A percentile compares a stretch with the other conserved stretches of the same genome.
phyloP scores from a whole-genome alignment of 495 filamentous ascomycete genomes.

The Acidiella bohemica region DNA sequence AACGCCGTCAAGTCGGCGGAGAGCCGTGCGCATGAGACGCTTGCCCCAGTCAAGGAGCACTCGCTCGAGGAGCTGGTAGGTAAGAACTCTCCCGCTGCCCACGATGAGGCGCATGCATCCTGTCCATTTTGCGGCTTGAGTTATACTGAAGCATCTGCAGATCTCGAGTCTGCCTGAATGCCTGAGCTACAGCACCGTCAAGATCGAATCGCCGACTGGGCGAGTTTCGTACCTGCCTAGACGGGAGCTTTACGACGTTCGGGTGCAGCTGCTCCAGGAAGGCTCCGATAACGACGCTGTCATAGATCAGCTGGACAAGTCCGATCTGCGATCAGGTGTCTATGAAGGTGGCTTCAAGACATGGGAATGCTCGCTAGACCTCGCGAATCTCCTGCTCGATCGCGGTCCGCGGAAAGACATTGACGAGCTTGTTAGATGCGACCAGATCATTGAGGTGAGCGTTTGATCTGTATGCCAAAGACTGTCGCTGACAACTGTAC shows the following conservation, averaged over 20 bases:
- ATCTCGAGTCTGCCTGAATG: constrained; percentile 60
- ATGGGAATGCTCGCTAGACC: constrained; percentile 88
- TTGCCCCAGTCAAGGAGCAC: constrained; percentile 13
- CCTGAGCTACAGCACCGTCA: constrained; percentile 56
- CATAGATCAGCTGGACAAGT: constrained; percentile 49
- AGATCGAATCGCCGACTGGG: constrained; percentile 37
- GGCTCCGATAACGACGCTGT: constrained; percentile 21
- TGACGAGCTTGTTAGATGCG: constrained; percentile 29
- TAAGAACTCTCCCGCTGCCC: constrained; percentile 1
- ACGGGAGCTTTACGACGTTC: constrained; percentile 85
- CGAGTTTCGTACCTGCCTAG: constrained; percentile 50
- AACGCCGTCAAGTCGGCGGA: constrained; percentile 10
- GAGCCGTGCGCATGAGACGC: background rate
- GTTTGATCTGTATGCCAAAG: background rate
- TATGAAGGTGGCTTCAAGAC: constrained; percentile 99
- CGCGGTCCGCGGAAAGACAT: constrained; percentile 27
- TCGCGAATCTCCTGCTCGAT: constrained; percentile 53
- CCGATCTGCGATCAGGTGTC: constrained; percentile 76
- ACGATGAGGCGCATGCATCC: too few relatives aligned
- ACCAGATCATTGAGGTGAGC: constrained; percentile 65
- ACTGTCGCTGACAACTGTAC: background rate
- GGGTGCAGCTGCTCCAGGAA: constrained; percentile 87
- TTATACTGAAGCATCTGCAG: constrained; percentile 25
- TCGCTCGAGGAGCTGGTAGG: constrained; percentile 21
- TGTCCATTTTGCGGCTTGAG: too few relatives aligned